phyloP scores from a whole-genome alignment of 352 stramenopile genomes.

The Phytophthora crassamura region DNA sequence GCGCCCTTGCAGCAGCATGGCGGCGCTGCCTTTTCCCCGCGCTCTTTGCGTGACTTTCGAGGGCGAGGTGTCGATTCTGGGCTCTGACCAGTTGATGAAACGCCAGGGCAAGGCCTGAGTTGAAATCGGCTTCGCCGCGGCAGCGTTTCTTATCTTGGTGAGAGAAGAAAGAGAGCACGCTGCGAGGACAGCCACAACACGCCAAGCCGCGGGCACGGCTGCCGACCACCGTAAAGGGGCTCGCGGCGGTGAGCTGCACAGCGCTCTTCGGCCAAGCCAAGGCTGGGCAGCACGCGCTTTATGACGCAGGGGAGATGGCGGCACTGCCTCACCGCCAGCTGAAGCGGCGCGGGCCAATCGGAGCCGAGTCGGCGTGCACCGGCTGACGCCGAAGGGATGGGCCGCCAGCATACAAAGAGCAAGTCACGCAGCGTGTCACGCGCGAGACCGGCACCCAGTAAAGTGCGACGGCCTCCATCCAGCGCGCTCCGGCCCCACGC shows the following conservation, averaged over 20 bases:
- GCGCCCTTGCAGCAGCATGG: background rate
- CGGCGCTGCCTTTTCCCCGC: background rate
- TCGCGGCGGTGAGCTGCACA: background rate
- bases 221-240: constrained; percentile 23
- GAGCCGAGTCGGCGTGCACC: constrained; percentile 1
- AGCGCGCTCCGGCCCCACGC: too few relatives aligned
- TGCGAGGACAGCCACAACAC: too few relatives aligned
- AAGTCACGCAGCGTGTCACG: constrained; percentile 19
- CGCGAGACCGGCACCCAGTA: constrained; percentile 3
- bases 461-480: background rate
- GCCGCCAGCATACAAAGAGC: constrained; percentile 15
- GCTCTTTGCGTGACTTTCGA: background rate
- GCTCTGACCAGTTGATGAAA: constrained; percentile 23
- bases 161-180: too few relatives aligned
- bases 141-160: too few relatives aligned
- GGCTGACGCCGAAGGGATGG: constrained; percentile 35
- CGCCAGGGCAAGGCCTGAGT: constrained; percentile 25
- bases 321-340: constrained; percentile 20
- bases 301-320: constrained; percentile 1
- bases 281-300: constrained; percentile 1
- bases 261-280: background rate
- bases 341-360: constrained; percentile 24
- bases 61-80: constrained; percentile 15
- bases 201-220: constrained; percentile 8
- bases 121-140: background rate